Percentiles rank a stretch among this genome's conserved stretches.
Evolutionary conservation across 1,284 basidiomycete species (phyloP).

Genomic region (Cystobasidium slooffiae): DNA sequence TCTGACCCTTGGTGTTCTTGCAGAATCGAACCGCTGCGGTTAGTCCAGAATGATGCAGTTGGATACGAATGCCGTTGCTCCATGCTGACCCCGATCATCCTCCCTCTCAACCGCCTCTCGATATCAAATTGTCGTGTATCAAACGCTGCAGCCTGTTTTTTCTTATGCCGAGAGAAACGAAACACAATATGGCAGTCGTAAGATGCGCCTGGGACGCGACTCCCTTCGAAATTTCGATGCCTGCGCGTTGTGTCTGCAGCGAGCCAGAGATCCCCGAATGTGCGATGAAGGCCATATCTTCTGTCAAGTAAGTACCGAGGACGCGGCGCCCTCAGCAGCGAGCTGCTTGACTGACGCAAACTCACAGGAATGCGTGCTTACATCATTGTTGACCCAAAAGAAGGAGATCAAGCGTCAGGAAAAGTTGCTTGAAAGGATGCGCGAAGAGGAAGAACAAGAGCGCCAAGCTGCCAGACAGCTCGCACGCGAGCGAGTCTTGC

Average conservation of each 20-base stretch:
- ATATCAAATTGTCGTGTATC: no score
- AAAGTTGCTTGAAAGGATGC: conserved; percentile 70
- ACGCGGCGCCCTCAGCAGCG: background rate
- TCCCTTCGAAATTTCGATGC: conserved; percentile 40
- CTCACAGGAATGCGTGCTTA: conserved; percentile 61
- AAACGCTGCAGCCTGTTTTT: conserved; percentile 29
- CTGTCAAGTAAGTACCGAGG: conserved; percentile 77
- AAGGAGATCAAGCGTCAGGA: conserved; percentile 85
- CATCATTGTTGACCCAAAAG: conserved; percentile 71
- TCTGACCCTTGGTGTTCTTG: background rate
- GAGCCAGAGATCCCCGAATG: conserved; percentile 75
- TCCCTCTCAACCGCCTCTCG: background rate
- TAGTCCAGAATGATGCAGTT: background rate
- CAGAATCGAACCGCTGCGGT: conserved; percentile 43
- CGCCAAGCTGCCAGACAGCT: conserved; percentile 67
- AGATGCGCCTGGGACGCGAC: conserved; percentile 60
- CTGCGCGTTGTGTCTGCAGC: conserved; percentile 63
- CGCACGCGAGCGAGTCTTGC: conserved; percentile 79
- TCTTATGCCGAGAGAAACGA: conserved; percentile 67
- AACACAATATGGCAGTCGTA: conserved; percentile 79
- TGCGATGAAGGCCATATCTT: conserved; percentile 80
- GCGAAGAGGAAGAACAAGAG: conserved; percentile 75
- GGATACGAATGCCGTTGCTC: background rate
- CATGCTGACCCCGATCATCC: conserved; percentile 7
- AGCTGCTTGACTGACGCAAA: background rate